Evolutionary conservation across 2,329 filamentous ascomycete species (phyloP).

Genomic region (Ceratocystis diversiconidia): DNA sequence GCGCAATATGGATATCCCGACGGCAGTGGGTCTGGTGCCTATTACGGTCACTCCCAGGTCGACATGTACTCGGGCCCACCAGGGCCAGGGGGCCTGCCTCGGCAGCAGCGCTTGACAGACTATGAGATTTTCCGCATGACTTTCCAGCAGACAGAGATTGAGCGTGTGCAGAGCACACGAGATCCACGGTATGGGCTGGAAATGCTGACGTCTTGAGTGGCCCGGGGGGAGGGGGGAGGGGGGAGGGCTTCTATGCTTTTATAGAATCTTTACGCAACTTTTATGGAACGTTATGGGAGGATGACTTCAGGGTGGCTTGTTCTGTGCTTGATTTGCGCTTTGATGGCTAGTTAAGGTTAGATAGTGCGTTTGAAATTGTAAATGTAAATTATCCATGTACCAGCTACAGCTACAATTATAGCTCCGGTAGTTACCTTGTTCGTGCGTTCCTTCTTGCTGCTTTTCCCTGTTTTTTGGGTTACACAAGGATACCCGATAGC

Average conservation of each 20-base stretch:
- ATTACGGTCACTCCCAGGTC: slow-evolving; percentile 21
- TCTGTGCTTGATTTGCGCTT: too few species aligned
- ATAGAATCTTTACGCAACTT: not conserved
- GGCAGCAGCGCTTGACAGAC: slow-evolving; percentile 26
- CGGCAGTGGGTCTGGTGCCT: slow-evolving; percentile 25
- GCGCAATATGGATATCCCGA: slow-evolving; percentile 10
- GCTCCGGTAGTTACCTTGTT: too few species aligned
- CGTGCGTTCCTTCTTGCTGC: too few species aligned
- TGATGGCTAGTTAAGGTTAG: not conserved
- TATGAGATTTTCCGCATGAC: slow-evolving; percentile 39
- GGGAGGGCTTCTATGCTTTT: not conserved
- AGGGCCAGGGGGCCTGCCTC: not conserved
- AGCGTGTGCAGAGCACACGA: slow-evolving; percentile 35
- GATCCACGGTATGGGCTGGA: slow-evolving; percentile 42
- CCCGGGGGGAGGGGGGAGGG: too few species aligned
- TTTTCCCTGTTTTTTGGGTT: too few species aligned
- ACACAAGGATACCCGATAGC: not conserved
- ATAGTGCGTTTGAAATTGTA: not conserved
- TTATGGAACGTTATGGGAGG: not conserved
- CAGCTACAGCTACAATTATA: too few species aligned
- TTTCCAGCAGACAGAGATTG: slow-evolving; percentile 37
- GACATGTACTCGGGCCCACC: not conserved
- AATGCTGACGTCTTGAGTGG: slow-evolving; percentile 29
- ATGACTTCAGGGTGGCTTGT: not conserved
- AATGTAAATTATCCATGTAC: too few species aligned